A percentile compares a stretch with the other conserved stretches of the same genome.
Evolutionary conservation across 2,329 filamentous ascomycete genomes (phyloP).

Genomic region (Fusarium praegraminearum): DNA sequence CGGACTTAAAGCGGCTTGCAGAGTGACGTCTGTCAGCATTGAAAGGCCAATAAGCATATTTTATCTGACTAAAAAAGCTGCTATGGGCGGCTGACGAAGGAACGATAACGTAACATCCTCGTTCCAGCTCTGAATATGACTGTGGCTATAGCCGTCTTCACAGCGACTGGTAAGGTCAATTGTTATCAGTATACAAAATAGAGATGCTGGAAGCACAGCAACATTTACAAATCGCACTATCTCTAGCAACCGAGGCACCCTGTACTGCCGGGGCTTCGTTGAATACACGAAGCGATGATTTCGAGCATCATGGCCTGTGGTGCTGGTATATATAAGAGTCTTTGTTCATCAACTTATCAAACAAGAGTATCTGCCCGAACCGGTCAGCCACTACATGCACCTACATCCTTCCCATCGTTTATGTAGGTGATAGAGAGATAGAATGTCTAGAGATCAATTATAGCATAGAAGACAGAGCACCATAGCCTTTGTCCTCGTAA

Average conservation of each 20-base stretch:
- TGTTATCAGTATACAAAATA: not conserved
- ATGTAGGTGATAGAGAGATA: too few species aligned
- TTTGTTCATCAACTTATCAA: not conserved
- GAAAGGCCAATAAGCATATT: slow-evolving; percentile 1
- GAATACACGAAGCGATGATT: not conserved
- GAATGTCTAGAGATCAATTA: too few species aligned
- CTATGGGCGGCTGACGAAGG: not conserved
- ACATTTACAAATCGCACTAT: not conserved
- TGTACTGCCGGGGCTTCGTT: not conserved
- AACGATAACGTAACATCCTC: not conserved
- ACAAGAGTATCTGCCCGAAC: not conserved
- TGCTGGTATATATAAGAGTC: not conserved
- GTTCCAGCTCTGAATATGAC: not conserved
- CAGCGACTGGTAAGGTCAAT: not conserved
- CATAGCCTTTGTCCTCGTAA: too few species aligned
- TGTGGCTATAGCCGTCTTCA: not conserved
- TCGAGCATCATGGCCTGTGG: not conserved
- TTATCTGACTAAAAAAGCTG: too few species aligned
- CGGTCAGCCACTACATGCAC: not conserved
- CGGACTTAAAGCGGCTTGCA: not conserved
- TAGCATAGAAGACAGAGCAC: too few species aligned
- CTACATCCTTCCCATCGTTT: too few species aligned
- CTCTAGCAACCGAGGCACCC: too few species aligned
- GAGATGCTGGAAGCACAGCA: not conserved
- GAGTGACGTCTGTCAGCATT: slow-evolving; percentile 3